Conservation (phyloP, 1,284 basidiomycete species). For the Irpex lacteus region DNA sequence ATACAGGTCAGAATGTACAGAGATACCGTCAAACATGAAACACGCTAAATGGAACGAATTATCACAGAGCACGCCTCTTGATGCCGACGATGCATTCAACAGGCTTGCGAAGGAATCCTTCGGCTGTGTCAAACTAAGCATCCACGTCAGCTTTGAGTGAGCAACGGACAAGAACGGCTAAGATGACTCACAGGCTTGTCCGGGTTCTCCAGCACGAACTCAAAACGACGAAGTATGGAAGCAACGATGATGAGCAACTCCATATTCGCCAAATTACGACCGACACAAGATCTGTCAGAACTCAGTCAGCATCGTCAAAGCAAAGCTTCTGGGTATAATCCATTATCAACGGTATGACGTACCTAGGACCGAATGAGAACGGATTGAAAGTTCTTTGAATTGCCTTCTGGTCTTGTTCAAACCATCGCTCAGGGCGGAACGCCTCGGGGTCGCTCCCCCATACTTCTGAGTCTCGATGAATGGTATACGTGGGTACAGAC, state of each 20-base stretch:
- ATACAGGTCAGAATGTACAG: neutral
- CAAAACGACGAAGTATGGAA: slow-evolving; percentile 69
- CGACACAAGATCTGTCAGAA: slow-evolving; percentile 60
- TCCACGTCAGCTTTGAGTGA: neutral
- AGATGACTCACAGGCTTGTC: slow-evolving; percentile 48
- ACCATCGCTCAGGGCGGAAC: slow-evolving; percentile 83
- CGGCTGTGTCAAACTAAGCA: slow-evolving; percentile 60
- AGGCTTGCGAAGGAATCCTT: slow-evolving; percentile 81
- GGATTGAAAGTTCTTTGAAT: slow-evolving; percentile 76
- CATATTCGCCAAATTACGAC: slow-evolving; percentile 72
- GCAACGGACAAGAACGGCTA: neutral
- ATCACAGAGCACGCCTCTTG: slow-evolving; percentile 33
- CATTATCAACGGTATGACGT: slow-evolving; percentile 3
- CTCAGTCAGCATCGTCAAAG: neutral
- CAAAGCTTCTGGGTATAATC: neutral
- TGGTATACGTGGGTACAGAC: slow-evolving; percentile 75
- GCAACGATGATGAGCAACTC: slow-evolving; percentile 74
- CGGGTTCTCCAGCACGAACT: slow-evolving; percentile 62
- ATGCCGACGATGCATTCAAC: slow-evolving; percentile 65
- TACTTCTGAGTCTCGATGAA: slow-evolving; percentile 66
- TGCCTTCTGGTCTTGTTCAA: slow-evolving; percentile 57
- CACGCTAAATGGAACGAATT: neutral
- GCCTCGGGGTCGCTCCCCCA: slow-evolving; percentile 81
- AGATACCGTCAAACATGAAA: neutral
- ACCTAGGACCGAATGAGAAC: slow-evolving; percentile 70